Percentiles rank a stretch among this genome's conserved stretches.
Conservation (phyloP, 169 alveolate genomes). For the Amoebophrya sp. region DNA sequence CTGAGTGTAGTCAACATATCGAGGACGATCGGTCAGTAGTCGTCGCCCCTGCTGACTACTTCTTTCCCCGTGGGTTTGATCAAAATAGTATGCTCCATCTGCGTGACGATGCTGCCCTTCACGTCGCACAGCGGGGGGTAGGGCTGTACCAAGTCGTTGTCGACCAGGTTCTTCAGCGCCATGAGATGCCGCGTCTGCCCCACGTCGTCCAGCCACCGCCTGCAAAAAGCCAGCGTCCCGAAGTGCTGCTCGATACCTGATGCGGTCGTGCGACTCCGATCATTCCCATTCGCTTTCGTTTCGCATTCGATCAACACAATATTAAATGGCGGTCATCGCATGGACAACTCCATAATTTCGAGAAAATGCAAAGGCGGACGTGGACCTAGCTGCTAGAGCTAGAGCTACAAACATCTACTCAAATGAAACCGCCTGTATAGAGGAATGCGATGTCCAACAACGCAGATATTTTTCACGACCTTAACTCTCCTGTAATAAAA, state of each 20-base stretch:
- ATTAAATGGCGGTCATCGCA: too few relatives aligned
- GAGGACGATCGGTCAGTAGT: too few relatives aligned
- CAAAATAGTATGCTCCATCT: constrained; percentile 97
- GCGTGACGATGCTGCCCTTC: constrained; percentile 90
- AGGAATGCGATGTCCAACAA: background rate
- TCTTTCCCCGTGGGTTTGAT: constrained; percentile 96
- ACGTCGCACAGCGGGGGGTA: constrained; percentile 98
- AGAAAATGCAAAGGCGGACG: background rate
- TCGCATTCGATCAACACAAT: too few relatives aligned
- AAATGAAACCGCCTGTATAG: background rate
- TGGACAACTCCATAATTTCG: constrained; percentile 13
- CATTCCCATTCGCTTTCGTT: too few relatives aligned
- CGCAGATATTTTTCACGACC: too few relatives aligned
- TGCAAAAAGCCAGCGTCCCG: constrained; percentile 96
- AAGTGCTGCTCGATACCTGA: constrained; percentile 64
- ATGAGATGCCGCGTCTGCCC: constrained; percentile 84
- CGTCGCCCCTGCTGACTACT: constrained; percentile 94
- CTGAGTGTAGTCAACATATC: too few relatives aligned
- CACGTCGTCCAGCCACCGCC: constrained; percentile 94
- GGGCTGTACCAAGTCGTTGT: constrained; percentile 89
- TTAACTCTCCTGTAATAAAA: background rate
- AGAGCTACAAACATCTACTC: background rate
- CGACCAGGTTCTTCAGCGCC: constrained; percentile 83
- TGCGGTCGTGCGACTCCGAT: background rate
- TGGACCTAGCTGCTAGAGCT: background rate